Evolutionary conservation across 768 basidiomycete genomes (phyloP).

Genomic region (Paxillus rubicundulus): DNA sequence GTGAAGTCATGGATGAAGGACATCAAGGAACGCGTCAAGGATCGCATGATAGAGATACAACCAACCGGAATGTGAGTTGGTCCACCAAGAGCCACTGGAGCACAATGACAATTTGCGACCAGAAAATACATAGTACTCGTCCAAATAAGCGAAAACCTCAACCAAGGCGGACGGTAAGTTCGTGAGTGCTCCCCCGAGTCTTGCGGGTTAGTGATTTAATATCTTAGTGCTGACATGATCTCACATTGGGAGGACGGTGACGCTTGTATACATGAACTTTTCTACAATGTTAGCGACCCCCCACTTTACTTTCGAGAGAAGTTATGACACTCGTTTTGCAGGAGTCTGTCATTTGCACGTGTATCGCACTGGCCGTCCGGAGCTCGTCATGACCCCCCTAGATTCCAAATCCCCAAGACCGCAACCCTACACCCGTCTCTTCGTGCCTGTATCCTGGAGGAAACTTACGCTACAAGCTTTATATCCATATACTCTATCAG

Average conservation of each 20-base stretch:
- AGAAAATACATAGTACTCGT: constrained; percentile 89
- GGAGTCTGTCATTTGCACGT: constrained; percentile 71
- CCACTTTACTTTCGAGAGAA: constrained; percentile 7
- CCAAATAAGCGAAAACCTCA: constrained; percentile 80
- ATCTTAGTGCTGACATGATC: constrained; percentile 67
- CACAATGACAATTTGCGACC: constrained; percentile 17
- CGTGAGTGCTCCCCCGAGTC: neutral
- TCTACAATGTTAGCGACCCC: constrained; percentile 59
- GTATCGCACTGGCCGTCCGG: constrained; percentile 61
- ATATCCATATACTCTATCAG: constrained; percentile 4
- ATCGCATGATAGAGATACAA: constrained; percentile 82
- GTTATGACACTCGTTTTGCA: constrained; percentile 27
- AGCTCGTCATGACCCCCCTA: constrained; percentile 13
- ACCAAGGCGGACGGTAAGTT: constrained; percentile 79
- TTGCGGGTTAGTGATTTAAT: constrained; percentile 8
- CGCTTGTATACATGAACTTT: constrained; percentile 73
- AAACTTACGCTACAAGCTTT: constrained; percentile 16
- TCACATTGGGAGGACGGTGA: constrained; percentile 91
- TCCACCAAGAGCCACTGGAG: neutral
- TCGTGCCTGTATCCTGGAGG: constrained; percentile 24
- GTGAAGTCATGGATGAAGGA: constrained; percentile 79
- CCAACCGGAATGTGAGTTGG: constrained; percentile 75
- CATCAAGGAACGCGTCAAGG: constrained; percentile 80
- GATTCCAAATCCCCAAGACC: constrained; percentile 5
- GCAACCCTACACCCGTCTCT: neutral